Base-by-base conservation (phyloP, 1,284 basidiomycete genomes). In the Hortiboletus rubellus region DNA sequence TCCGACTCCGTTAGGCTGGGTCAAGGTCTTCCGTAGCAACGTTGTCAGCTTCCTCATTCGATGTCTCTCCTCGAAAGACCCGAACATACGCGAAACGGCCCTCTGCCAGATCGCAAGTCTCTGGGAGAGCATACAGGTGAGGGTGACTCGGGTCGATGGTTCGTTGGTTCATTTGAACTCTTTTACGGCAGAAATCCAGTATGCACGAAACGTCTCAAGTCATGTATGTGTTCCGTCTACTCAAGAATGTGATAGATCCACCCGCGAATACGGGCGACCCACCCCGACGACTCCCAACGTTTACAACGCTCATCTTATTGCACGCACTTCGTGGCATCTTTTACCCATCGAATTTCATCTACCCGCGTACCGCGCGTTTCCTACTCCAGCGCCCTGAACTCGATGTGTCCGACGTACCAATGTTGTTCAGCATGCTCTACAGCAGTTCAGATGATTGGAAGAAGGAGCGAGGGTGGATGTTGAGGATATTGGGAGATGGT, bases 381-480 rank as follows among this genome's bases (percentile, higher is more conserved):
- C 72, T 88, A 18, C 77, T 88, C 2, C 84, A 87, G 66, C 76
- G 86, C 31, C 79, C 84, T 1, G 73, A 77, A 31, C 70, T 87
- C 8, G 85, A 87, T 60, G 63, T 73, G 1, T 69, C 67, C 14
- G 85, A 88, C 62, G 81, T 87, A 0, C 86, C 86, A 2, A 76
- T 86, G 73, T 69, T 88, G 3, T 88, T 37, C 94, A 80, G 81
- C 12, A 87, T 95, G 84, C 78, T 98, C 3, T 96, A 94, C 65
- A 86, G 79, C 34, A 82, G 12, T 56, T 79, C 86, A 1, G 86
- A 87, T 44, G 87, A 91, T 33, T 92, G 90, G 85, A 89, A 86
- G 74, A 88, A 86, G 67, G 93, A 98, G 66, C 80, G 94, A 22
- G 79, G 79, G 3, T 98, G 94, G 94, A 94, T 98, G 48, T 75